phyloP scores from a whole-genome alignment of 169 alveolate species.

The Eimeria brunetti region DNA sequence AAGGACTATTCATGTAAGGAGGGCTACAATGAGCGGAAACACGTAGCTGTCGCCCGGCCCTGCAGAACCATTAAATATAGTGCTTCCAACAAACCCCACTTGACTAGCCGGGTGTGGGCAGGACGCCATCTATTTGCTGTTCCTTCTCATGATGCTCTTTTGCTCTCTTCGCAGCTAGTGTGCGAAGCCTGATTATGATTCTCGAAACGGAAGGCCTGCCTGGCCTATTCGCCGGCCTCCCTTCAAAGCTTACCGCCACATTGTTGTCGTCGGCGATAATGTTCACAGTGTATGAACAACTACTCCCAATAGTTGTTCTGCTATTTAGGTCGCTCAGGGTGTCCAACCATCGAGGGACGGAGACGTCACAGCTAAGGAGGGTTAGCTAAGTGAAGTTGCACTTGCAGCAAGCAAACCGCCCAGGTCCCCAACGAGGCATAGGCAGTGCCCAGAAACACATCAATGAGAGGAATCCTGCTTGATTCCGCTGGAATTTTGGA shows the following conservation, averaged over 20 bases:
- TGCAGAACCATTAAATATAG: not conserved
- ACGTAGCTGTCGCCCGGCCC: not conserved
- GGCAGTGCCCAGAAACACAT: not conserved
- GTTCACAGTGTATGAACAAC: conserved; percentile 76
- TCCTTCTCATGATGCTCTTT: not conserved
- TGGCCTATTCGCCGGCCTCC: conserved; percentile 79
- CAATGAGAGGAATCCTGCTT: not conserved
- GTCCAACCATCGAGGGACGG: not conserved
- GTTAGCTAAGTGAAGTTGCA: not conserved
- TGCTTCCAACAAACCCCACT: not conserved
- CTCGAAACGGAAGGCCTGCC: conserved; percentile 78
- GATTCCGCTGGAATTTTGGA: not conserved
- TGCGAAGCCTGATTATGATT: conserved; percentile 74
- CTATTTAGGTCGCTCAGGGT: conserved; percentile 14
- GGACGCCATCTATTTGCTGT: not conserved
- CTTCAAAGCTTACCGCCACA: conserved; percentile 77
- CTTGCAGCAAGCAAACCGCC: not conserved
- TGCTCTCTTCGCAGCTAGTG: conserved; percentile 39
- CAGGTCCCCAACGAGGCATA: not conserved
- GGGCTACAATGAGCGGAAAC: not conserved
- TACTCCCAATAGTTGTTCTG: conserved; percentile 49
- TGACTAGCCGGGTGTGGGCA: not conserved
- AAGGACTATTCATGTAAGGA: conserved; percentile 77
- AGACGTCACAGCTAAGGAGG: not conserved
- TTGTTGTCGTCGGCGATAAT: conserved; percentile 74